Conservation (phyloP, 1,284 basidiomycete species). For the Ustilago xerochloae region DNA sequence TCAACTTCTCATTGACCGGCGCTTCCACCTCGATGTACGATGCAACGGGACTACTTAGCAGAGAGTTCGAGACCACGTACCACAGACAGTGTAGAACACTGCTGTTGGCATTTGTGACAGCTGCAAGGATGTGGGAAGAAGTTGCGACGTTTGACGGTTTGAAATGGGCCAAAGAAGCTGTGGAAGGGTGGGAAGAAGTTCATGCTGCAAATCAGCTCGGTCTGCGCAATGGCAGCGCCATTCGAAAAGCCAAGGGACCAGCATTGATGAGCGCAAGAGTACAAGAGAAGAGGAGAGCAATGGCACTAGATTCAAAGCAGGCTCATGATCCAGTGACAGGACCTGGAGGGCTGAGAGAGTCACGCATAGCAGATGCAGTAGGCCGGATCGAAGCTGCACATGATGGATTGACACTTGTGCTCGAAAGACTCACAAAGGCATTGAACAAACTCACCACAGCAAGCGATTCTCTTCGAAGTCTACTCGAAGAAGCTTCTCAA, state of each 20-base stretch:
- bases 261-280: neutral
- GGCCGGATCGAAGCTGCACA: slow-evolving; percentile 32
- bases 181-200: slow-evolving; percentile 57
- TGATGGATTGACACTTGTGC: slow-evolving; percentile 24
- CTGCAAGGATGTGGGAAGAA: slow-evolving; percentile 57
- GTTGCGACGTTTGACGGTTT: slow-evolving; percentile 59
- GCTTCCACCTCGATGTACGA: slow-evolving; percentile 32
- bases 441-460: slow-evolving; percentile 37
- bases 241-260: slow-evolving; percentile 23
- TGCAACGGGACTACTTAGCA: slow-evolving; percentile 40
- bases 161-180: slow-evolving; percentile 53
- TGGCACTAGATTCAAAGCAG: slow-evolving; percentile 23
- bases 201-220: slow-evolving; percentile 28
- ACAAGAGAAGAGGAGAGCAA: slow-evolving; percentile 27
- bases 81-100: slow-evolving; percentile 54
- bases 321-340: slow-evolving; percentile 28
- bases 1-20: neutral
- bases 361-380: slow-evolving; percentile 30
- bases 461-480: slow-evolving; percentile 30
- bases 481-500: slow-evolving; percentile 47
- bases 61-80: slow-evolving; percentile 56
- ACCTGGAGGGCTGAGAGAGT: slow-evolving; percentile 35
- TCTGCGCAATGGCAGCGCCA: slow-evolving; percentile 10
- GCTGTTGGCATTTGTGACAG: slow-evolving; percentile 44
- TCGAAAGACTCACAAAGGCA: slow-evolving; percentile 50